phyloP scores from a whole-genome alignment of 805 yeast species.

The Cyberlindnera euphorbiae region DNA sequence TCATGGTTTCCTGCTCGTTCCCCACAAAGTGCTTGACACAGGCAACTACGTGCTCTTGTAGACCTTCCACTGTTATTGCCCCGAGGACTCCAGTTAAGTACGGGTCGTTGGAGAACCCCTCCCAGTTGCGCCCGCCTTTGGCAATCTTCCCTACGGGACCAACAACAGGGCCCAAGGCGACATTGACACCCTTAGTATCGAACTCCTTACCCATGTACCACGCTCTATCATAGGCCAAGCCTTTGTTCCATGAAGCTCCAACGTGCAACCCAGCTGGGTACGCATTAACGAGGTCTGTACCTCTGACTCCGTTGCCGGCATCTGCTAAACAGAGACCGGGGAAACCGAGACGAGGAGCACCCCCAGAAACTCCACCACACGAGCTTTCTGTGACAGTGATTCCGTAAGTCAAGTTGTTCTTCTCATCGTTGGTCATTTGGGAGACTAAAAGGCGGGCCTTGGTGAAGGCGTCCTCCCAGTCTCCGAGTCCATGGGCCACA shows the following conservation, averaged over 20 bases:
- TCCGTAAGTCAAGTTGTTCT: conserved; percentile 7
- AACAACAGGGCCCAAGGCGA: conserved; percentile 8
- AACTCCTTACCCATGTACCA: conserved; percentile 10
- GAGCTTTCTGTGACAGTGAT: background rate
- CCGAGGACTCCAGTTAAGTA: conserved; percentile 7
- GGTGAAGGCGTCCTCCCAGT: conserved; percentile 5
- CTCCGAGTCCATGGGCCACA: conserved; percentile 3
- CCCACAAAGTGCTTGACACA: conserved; percentile 11
- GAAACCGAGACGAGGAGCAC: conserved; percentile 5
- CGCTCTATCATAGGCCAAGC: conserved; percentile 5
- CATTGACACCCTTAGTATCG: conserved; percentile 6
- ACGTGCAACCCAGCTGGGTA: conserved; percentile 7
- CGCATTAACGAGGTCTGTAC: conserved; percentile 6
- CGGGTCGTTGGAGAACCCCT: conserved; percentile 10
- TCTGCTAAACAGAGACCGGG: conserved; percentile 8
- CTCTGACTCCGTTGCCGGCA: conserved; percentile 10
- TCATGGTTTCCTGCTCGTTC: conserved; percentile 10
- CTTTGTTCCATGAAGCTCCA: conserved; percentile 10
- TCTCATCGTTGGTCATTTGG: conserved; percentile 11
- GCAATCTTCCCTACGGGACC: conserved; percentile 9
- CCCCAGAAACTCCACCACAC: conserved; percentile 6
- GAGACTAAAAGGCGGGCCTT: conserved; percentile 3
- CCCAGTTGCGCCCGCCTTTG: conserved; percentile 10
- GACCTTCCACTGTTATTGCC: conserved; percentile 1
- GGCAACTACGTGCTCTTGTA: conserved; percentile 5